Base-by-base conservation (phyloP, 169 alveolate genomes). In the Plasmodium blacklocki region DNA sequence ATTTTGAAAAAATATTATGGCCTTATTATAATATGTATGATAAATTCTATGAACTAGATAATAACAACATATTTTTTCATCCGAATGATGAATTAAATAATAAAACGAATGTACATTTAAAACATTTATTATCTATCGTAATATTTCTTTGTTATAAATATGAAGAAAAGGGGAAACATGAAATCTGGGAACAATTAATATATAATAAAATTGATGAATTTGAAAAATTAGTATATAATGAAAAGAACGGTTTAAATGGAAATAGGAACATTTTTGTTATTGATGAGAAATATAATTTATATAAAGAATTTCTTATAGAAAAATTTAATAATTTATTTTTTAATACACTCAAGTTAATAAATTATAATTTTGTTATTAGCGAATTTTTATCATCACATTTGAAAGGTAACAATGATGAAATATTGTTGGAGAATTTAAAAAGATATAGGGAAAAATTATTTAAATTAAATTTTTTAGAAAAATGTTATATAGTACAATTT, bases 171-270 rank as follows among this genome's bases (percentile, higher is more conserved):
- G 91, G 91, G 32, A 83, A 68, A 56, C 50, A 83, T 49, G 91
- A 83, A 83, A 83, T 83, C 11, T 83, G 91, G 91, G 91, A 83
- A 68, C 74, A 83, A 29, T 68, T 83, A 68, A 68, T 83, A 63
- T 83, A 58, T 54, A 83, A 83, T 54, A 67, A 19, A 54, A 68
- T 83, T 32, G 91, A 83, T 39, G 91, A 83, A 83, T 83, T 83
- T 83, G 91, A 83, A 68, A 83, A 83, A 19, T 32, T 83, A 63
- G 85, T 83, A 26, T 72, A 83, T 56, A 21, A 68, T 3, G 91
- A 83, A 68, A 83, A 58, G 43, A 56, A 54, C 9, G 49, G 54
- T 39, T 58, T 56, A 29, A 15, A 71, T 1, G 45, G n/a, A 26
- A 32, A 83, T 58, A 66, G 56, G 15, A 52, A 56, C 15, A 19